phyloP scores from a whole-genome alignment of 331 rosid species.

The Pyrus hybrid region DNA sequence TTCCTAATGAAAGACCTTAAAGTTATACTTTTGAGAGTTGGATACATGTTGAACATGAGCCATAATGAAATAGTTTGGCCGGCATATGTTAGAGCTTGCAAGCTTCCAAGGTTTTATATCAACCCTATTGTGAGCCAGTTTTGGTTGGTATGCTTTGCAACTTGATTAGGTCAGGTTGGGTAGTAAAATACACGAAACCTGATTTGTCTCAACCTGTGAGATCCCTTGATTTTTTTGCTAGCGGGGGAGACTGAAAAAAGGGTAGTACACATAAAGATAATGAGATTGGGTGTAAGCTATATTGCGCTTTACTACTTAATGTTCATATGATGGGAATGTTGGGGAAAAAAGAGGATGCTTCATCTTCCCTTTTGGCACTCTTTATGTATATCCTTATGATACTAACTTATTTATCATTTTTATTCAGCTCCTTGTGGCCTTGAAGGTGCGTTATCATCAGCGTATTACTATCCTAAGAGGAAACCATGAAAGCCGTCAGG shows the following conservation, averaged over 20 bases:
- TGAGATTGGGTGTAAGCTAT: background rate
- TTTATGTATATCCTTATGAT: background rate
- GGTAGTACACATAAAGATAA: background rate
- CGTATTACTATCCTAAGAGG: constrained; percentile 94
- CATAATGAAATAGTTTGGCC: background rate
- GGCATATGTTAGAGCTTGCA: background rate
- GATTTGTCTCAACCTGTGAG: background rate
- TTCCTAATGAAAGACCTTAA: no score
- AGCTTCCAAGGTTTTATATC: background rate
- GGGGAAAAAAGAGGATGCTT: background rate
- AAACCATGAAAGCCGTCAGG: constrained; percentile 99
- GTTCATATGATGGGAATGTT: background rate
- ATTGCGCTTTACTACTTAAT: background rate
- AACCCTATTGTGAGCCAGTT: background rate
- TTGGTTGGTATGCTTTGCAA: background rate
- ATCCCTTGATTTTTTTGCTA: background rate
- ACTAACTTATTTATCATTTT: background rate
- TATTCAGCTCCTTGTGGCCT: constrained; percentile 84
- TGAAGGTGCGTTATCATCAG: constrained; percentile 83
- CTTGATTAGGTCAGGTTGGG: background rate
- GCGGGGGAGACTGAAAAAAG: background rate
- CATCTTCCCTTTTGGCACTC: background rate
- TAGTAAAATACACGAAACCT: background rate
- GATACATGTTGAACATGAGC: background rate
- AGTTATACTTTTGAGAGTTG: background rate